Evolutionary conservation across 176 grass and related monocot genomes (phyloP).

Genomic region (Eleusine indica): DNA sequence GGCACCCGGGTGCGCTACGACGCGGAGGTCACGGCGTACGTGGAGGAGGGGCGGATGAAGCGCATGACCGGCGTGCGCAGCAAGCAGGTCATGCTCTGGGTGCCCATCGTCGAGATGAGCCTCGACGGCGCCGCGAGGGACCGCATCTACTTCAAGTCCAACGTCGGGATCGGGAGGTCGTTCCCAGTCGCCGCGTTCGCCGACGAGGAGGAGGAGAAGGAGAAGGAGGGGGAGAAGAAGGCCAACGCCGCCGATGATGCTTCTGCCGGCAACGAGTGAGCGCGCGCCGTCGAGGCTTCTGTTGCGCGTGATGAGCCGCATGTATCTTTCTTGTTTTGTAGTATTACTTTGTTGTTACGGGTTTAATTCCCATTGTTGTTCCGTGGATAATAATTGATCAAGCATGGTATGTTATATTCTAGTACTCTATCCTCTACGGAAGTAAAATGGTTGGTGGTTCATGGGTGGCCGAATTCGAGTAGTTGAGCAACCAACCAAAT

Average conservation of each 20-base stretch:
- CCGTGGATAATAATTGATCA: slow-evolving; percentile 18
- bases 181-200: slow-evolving; percentile 76
- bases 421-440: background rate
- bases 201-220: slow-evolving; percentile 34
- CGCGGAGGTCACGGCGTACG: slow-evolving; percentile 81
- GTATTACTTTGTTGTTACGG: background rate
- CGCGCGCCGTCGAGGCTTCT: background rate
- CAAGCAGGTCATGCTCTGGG: slow-evolving; percentile 92
- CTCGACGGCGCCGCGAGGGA: slow-evolving; percentile 43
- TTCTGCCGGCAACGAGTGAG: slow-evolving; percentile 1
- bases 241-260: background rate
- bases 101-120: slow-evolving; percentile 92
- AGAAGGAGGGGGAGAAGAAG: background rate
- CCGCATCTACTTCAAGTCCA: slow-evolving; percentile 89
- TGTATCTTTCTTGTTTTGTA: background rate
- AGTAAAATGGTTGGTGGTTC: background rate
- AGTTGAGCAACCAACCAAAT: slow-evolving; percentile 31
- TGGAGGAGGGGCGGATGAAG: slow-evolving; percentile 86
- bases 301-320: background rate
- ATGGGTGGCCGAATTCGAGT: background rate
- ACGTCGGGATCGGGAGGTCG: slow-evolving; percentile 68
- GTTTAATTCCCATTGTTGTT: background rate
- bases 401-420: background rate
- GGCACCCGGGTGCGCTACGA: slow-evolving; percentile 73
- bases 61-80: slow-evolving; percentile 81